These are phyloP conservation scores for Lactifluus pinguis DNA, from an alignment of 768 basidiomycete species.

Conservation along the genomic window DNA sequence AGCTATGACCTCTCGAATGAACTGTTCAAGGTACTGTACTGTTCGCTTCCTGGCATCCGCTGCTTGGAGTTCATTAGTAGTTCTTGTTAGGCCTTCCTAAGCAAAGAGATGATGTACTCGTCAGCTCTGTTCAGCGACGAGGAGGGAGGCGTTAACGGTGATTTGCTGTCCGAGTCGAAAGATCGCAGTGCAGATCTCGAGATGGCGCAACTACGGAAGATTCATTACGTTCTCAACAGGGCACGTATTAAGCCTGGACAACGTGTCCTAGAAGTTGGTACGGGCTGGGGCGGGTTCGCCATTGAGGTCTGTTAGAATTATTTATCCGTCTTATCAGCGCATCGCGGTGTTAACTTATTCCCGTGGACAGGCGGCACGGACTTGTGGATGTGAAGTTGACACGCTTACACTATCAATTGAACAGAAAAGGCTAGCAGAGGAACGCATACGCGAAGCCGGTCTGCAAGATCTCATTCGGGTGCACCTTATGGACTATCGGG, in stretches of 20 bases:
- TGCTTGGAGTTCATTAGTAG: neutral
- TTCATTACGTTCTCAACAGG: slow-evolving; percentile 68
- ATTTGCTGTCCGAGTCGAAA: slow-evolving; percentile 30
- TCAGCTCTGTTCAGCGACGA: slow-evolving; percentile 77
- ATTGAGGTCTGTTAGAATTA: slow-evolving; percentile 52
- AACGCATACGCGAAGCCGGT: slow-evolving; percentile 66
- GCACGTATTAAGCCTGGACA: slow-evolving; percentile 73
- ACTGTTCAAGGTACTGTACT: slow-evolving; percentile 55
- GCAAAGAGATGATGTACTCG: slow-evolving; percentile 91
- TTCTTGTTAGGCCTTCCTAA: slow-evolving; percentile 56
- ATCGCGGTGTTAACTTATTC: neutral
- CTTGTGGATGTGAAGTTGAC: slow-evolving; percentile 74
- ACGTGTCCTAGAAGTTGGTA: slow-evolving; percentile 82
- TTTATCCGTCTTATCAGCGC: slow-evolving; percentile 1
- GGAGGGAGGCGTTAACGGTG: slow-evolving; percentile 72
- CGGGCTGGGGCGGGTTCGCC: slow-evolving; percentile 89
- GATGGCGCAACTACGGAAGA: slow-evolving; percentile 75
- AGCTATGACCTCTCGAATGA: slow-evolving; percentile 92
- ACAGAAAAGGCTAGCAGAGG: slow-evolving; percentile 82
- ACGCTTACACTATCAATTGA: slow-evolving; percentile 82
- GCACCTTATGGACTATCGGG: slow-evolving; percentile 86
- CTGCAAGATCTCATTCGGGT: slow-evolving; percentile 66
- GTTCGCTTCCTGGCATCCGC: slow-evolving; percentile 19
- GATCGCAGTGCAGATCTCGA: slow-evolving; percentile 54
- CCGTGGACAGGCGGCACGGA: slow-evolving; percentile 46